Base-by-base conservation (phyloP, 1,284 basidiomycete species). In the Trametes hirsuta region DNA sequence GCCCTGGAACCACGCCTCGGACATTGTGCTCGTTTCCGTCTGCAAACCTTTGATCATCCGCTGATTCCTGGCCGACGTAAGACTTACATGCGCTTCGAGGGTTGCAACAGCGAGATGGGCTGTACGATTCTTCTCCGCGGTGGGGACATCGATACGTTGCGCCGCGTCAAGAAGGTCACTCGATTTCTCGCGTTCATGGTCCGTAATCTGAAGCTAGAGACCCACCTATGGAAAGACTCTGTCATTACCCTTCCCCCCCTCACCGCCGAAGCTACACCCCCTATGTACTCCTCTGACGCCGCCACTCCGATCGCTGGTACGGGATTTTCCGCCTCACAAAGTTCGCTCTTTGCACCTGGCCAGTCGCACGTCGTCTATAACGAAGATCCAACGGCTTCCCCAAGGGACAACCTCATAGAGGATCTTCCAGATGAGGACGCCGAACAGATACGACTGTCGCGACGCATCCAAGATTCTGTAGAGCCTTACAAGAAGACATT, bases 41-140 rank as follows among this genome's bases (percentile, higher is more conserved):
- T 98, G 21, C 94, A 98, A 75, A 98, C 97, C 0, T 98, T 93
- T 74, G 95, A 98, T 68, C 95, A 98, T 74, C 85, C 87, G 5
- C 79, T 95, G 36, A 97, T 98, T 40, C 94, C 96, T 8, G 95
- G 93, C 14, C 84, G 85, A 41, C 83, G 97, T 56, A 99, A 99
- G 79, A 95, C 95, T 0, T 92, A 95, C 71, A 96, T 99, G 93
- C 89, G 97, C 1, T 98, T 99, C 70, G 95, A 97, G 74, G 97
- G 97, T 0, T 97, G 95, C 69, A 90, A 87, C 69, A 85, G 87
- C 53, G 93, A 97, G 66, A 91, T 95, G 79, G 95, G 96, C 0
- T 97, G 95, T 67, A 98, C 96, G 0, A 90, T 99, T 65, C 83
- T 99, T 30, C 76, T 99, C 25, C 85, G 97, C 45, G 97, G 97